phyloP scores from a whole-genome alignment of 345 rosid species.

The Clausena lansium region DNA sequence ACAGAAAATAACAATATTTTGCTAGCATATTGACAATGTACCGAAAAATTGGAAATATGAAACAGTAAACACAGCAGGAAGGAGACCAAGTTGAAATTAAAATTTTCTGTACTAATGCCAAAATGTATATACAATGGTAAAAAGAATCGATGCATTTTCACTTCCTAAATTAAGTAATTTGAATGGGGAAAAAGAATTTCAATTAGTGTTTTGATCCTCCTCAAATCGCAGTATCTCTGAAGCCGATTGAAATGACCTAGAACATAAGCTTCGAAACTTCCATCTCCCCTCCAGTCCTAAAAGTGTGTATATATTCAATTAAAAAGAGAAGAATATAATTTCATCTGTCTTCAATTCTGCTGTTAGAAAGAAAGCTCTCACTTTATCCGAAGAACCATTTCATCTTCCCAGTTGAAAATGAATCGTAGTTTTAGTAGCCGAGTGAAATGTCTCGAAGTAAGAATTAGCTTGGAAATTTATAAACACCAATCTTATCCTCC shows the following conservation, averaged over 20 bases:
- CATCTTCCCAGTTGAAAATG: conserved; percentile 1
- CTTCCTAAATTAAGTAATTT: conserved; percentile 9
- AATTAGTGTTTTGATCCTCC: background rate
- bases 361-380: conserved; percentile 8
- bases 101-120: conserved; percentile 17
- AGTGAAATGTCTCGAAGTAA: background rate
- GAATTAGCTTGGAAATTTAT: background rate
- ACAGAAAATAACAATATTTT: too few species aligned
- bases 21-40: background rate
- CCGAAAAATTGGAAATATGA: background rate
- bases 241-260: background rate
- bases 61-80: background rate
- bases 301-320: background rate
- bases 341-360: conserved; percentile 11
- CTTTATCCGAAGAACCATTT: background rate
- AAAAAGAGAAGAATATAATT: background rate
- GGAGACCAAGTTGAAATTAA: conserved; percentile 7
- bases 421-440: background rate
- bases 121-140: conserved; percentile 31
- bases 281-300: background rate
- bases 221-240: background rate
- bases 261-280: background rate
- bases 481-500: conserved; percentile 29
- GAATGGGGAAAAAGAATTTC: conserved; percentile 21
- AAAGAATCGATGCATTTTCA: conserved; percentile 13